Evolutionary conservation across 495 filamentous ascomycete genomes (phyloP).

Genomic region (Clavariopsis aquatica): DNA sequence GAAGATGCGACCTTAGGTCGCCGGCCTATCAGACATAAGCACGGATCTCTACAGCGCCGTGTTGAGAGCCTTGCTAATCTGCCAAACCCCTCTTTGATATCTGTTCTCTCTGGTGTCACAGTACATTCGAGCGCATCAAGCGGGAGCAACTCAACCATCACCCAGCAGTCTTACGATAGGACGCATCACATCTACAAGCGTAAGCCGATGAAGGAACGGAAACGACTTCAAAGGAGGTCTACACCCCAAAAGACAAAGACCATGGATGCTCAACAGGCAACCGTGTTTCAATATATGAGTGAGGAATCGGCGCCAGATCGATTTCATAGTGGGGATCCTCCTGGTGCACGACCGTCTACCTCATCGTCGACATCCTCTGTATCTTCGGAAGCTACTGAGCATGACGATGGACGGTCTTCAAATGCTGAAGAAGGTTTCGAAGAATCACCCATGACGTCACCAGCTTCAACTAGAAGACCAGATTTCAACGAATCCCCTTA

Average conservation of each 20-base stretch:
- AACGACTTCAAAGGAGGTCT: constrained; percentile 22
- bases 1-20: constrained; percentile 23
- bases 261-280: constrained; percentile 20
- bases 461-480: constrained; percentile 15
- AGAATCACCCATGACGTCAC: constrained; percentile 31
- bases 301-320: constrained; percentile 20
- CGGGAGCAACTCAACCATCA: constrained; percentile 47
- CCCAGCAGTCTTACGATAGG: constrained; percentile 43
- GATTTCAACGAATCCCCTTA: constrained; percentile 1
- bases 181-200: constrained; percentile 15
- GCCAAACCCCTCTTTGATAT: constrained; percentile 44
- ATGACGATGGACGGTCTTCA: constrained; percentile 19
- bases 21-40: constrained; percentile 31
- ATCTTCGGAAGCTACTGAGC: constrained; percentile 16
- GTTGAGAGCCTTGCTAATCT: constrained; percentile 37
- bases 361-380: constrained; percentile 20
- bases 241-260: constrained; percentile 3
- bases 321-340: constrained; percentile 4
- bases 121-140: constrained; percentile 42
- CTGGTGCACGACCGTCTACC: constrained; percentile 1
- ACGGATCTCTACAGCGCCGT: constrained; percentile 35
- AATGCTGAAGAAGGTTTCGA: constrained; percentile 15
- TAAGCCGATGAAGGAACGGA: constrained; percentile 23
- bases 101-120: constrained; percentile 42
- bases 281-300: constrained; percentile 44